Conservation (phyloP, 805 yeast species). For the Metschnikowia matae region DNA sequence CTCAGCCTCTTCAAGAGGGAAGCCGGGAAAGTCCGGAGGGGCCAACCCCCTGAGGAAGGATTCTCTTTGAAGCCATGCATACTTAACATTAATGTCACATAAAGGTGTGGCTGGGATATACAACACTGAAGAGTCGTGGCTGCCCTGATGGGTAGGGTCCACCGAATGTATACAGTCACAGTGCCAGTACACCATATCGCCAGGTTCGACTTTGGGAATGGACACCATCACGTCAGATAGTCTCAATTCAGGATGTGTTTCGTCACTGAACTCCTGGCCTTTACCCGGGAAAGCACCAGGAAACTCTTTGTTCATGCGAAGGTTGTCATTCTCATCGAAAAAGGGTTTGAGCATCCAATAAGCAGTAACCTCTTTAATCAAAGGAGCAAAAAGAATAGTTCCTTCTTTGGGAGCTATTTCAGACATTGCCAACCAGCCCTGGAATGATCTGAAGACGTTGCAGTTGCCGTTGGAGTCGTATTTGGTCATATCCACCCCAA, state of each 20-base stretch:
- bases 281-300: constrained; percentile 39
- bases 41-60: constrained; percentile 19
- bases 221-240: constrained; percentile 28
- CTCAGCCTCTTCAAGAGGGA: constrained; percentile 20
- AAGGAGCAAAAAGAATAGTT: constrained; percentile 35
- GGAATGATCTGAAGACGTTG: constrained; percentile 38
- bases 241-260: constrained; percentile 32
- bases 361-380: constrained; percentile 33
- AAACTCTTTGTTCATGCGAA: constrained; percentile 28
- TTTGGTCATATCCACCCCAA: constrained; percentile 29
- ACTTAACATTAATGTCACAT: constrained; percentile 17
- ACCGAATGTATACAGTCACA: constrained; percentile 40
- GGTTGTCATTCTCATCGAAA: constrained; percentile 30
- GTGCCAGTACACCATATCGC: constrained; percentile 45
- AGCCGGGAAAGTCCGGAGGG: constrained; percentile 27
- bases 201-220: constrained; percentile 38
- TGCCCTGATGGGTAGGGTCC: constrained; percentile 33
- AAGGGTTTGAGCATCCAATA: constrained; percentile 40
- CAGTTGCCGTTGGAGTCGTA: constrained; percentile 26
- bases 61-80: constrained; percentile 20
- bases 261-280: constrained; percentile 28
- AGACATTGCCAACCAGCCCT: constrained; percentile 43
- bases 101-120: constrained; percentile 37
- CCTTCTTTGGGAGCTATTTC: constrained; percentile 37
- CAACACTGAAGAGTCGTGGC: constrained; percentile 34